Percentiles rank a stretch among this genome's conserved stretches.
Conservation (phyloP, 192 early-diverging fungal genomes). For the Spinellus fusiger region DNA sequence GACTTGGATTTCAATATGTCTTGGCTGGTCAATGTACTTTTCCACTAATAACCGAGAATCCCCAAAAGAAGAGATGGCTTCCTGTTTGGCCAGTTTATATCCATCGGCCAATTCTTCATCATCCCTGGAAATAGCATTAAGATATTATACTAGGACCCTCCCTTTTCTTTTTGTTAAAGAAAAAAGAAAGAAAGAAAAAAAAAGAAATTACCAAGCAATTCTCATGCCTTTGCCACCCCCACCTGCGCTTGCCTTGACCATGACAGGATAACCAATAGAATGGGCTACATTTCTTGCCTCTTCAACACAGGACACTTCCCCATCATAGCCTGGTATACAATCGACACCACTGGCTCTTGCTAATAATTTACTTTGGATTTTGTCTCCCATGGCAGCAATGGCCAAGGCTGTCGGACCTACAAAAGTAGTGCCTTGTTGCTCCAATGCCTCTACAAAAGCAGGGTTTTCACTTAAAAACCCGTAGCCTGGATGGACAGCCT, state of each 20-base stretch:
- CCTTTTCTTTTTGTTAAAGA: not conserved
- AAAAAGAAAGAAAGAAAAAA: not conserved
- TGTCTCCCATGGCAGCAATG: constrained; percentile 77
- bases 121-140: constrained; percentile 21
- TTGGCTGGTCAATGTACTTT: constrained; percentile 83
- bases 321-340: constrained; percentile 85
- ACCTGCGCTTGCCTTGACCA: constrained; percentile 79
- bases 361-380: constrained; percentile 74
- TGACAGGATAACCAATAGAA: constrained; percentile 73
- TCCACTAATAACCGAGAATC: constrained; percentile 88
- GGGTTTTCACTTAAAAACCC: constrained; percentile 94
- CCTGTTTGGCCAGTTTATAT: constrained; percentile 71
- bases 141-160: not conserved
- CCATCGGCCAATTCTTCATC: constrained; percentile 64
- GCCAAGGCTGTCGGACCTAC: constrained; percentile 64
- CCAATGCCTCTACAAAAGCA: constrained; percentile 72
- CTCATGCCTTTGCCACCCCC: constrained; percentile 86
- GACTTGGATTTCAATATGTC: constrained; percentile 74
- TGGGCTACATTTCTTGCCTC: constrained; percentile 70
- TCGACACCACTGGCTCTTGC: constrained; percentile 67
- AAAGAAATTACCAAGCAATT: constrained; percentile 50
- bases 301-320: constrained; percentile 64
- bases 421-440: constrained; percentile 64
- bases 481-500: constrained; percentile 95
- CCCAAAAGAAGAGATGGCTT: constrained; percentile 81